These are phyloP conservation scores for Persicaria tinctoria DNA, from an alignment of 148 eudicot genomes.

Conservation along the genomic window DNA sequence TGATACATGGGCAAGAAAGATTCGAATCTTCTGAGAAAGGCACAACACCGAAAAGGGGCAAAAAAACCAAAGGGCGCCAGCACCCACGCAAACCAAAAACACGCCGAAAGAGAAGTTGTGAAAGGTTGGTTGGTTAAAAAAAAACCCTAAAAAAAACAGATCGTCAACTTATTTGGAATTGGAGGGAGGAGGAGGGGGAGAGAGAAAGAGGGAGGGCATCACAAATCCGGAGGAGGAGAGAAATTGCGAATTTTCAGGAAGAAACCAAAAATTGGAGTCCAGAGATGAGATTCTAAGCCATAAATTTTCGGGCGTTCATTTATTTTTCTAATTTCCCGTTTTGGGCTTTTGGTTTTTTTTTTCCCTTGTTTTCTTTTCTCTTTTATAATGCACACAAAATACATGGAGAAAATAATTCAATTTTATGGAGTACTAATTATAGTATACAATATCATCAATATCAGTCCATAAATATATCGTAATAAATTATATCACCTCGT, in stretches of 20 bases:
- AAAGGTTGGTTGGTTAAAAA: neutral
- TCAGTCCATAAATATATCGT: no score
- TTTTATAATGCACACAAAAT: no score
- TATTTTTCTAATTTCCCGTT: neutral
- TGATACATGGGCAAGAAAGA: neutral
- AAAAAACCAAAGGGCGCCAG: conserved; percentile 7
- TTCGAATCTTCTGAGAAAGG: neutral
- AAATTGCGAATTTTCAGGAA: neutral
- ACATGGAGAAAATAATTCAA: no score
- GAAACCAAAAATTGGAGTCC: conserved; percentile 2
- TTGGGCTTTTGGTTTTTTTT: neutral
- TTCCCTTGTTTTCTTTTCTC: no score
- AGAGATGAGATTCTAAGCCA: conserved; percentile 6
- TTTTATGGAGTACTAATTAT: no score
- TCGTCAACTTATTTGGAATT: neutral
- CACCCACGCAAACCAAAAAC: conserved; percentile 11
- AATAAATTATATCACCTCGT: no score
- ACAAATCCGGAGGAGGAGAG: neutral
- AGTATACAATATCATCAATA: no score
- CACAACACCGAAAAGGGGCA: conserved; percentile 7
- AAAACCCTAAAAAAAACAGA: conserved; percentile 4
- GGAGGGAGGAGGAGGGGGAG: conserved; percentile 6
- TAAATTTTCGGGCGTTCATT: neutral
- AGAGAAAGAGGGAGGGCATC: conserved; percentile 8
- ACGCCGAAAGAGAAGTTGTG: conserved; percentile 7